Percentiles rank a stretch among this genome's conserved stretches.
Conservation (phyloP, 441 rosid species). For the Mallotus repandus region DNA sequence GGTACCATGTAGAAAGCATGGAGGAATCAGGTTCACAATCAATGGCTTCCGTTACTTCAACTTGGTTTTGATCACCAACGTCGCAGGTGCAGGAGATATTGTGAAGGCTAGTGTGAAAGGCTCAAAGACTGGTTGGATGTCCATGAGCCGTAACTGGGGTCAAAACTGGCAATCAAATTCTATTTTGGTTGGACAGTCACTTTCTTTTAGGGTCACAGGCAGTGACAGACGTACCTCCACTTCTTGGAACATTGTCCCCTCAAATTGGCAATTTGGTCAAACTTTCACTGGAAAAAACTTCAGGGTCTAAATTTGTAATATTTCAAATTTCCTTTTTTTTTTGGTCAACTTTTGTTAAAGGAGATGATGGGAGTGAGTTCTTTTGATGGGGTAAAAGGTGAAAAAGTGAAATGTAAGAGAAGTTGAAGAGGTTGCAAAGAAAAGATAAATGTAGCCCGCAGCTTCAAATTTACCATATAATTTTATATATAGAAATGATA, state of each 20-base stretch:
- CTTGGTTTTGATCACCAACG: slow-evolving; percentile 51
- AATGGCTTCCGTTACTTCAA: slow-evolving; percentile 55
- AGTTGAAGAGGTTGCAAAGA: slow-evolving; percentile 40
- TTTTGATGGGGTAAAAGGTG: slow-evolving; percentile 5
- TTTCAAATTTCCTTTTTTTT: slow-evolving; percentile 8
- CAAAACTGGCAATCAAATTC: slow-evolving; percentile 56
- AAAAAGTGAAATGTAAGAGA: slow-evolving; percentile 9
- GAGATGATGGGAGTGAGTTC: slow-evolving; percentile 10
- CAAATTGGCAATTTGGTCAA: slow-evolving; percentile 52
- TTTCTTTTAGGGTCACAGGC: slow-evolving; percentile 49
- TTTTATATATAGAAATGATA: not conserved
- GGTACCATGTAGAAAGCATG: slow-evolving; percentile 45
- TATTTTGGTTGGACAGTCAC: slow-evolving; percentile 49
- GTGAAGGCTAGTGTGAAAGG: slow-evolving; percentile 47
- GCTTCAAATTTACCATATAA: slow-evolving; percentile 19
- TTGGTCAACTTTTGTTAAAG: not conserved
- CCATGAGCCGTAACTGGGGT: slow-evolving; percentile 58
- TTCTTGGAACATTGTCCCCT: slow-evolving; percentile 49
- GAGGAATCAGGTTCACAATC: slow-evolving; percentile 53
- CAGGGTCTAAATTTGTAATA: slow-evolving; percentile 28
- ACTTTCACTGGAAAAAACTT: slow-evolving; percentile 55
- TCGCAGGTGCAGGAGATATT: slow-evolving; percentile 58
- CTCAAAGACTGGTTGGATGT: slow-evolving; percentile 46
- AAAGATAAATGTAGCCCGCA: slow-evolving; percentile 42
- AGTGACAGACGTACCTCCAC: slow-evolving; percentile 54